phyloP scores from a whole-genome alignment of 305 asterid species.

The Fraxinus angustifolia region DNA sequence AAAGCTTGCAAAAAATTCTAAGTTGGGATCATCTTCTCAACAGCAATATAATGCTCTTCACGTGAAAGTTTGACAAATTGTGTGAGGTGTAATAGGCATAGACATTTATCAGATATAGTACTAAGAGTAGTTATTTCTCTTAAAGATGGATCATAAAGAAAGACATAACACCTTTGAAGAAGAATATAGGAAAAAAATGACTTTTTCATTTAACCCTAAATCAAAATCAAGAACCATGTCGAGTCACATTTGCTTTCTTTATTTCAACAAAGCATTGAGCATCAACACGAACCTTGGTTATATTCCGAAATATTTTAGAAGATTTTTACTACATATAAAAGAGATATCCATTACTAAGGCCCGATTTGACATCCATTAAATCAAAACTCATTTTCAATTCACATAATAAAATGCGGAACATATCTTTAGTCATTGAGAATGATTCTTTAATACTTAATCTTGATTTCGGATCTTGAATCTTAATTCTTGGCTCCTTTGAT shows the following conservation, averaged over 20 bases:
- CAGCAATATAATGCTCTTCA: not conserved
- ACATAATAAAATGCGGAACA: not conserved
- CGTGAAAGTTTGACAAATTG: not conserved
- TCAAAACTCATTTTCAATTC: not conserved
- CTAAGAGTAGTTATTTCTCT: slow-evolving; percentile 7
- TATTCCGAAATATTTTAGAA: not conserved
- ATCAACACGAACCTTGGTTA: not conserved
- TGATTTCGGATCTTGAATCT: not conserved
- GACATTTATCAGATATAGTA: not conserved
- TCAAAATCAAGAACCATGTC: not conserved
- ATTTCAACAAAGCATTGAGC: not conserved
- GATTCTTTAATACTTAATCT: not conserved
- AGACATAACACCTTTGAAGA: not conserved
- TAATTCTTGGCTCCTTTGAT: not conserved
- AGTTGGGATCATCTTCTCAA: slow-evolving; percentile 17
- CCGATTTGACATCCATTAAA: not conserved
- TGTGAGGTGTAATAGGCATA: not conserved
- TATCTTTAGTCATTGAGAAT: not conserved
- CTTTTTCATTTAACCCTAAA: not conserved
- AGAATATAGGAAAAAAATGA: not conserved
- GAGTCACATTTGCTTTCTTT: not conserved
- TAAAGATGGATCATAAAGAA: not conserved
- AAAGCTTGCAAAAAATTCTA: not conserved
- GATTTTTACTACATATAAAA: not conserved
- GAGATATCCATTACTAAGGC: not conserved